phyloP scores from a whole-genome alignment of 2,329 filamentous ascomycete genomes.

The Daldinia sp. region DNA sequence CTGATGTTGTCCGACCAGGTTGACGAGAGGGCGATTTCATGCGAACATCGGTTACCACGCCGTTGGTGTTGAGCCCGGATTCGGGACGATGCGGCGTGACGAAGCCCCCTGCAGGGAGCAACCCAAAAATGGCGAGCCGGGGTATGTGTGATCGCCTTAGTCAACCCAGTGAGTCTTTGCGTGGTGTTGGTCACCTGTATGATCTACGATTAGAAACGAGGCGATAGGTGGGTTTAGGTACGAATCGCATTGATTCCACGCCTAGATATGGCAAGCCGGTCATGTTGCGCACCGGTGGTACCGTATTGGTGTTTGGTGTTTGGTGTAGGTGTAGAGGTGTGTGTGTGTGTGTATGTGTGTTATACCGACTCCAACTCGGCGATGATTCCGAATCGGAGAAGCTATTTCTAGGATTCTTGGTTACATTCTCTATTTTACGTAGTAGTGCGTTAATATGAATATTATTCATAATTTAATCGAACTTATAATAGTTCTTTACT shows the following conservation, averaged over 20 bases:
- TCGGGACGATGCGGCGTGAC: slow-evolving; percentile 16
- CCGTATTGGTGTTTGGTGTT: not conserved
- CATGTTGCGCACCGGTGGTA: slow-evolving; percentile 16
- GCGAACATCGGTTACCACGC: slow-evolving; percentile 25
- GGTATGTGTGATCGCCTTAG: slow-evolving; percentile 42
- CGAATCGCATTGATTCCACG: slow-evolving; percentile 37
- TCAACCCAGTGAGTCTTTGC: slow-evolving; percentile 35
- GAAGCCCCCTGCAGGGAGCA: slow-evolving; percentile 19
- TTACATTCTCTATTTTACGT: slow-evolving; percentile 1
- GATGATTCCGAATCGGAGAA: not conserved
- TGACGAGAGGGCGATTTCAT: slow-evolving; percentile 32
- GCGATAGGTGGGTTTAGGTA: slow-evolving; percentile 14
- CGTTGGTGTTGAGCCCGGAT: slow-evolving; percentile 23
- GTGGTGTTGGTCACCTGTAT: slow-evolving; percentile 38
- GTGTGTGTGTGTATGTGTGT: too few relatives aligned
- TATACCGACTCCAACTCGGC: not conserved
- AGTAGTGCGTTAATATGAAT: not conserved
- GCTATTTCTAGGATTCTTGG: slow-evolving; percentile 9
- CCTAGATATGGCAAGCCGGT: slow-evolving; percentile 22
- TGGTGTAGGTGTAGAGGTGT: too few relatives aligned
- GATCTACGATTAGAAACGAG: slow-evolving; percentile 46
- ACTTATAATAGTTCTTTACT: not conserved
- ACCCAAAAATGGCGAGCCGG: slow-evolving; percentile 27
- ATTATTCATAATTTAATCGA: not conserved
- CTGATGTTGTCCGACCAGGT: slow-evolving; percentile 15